phyloP scores from a whole-genome alignment of 1,284 basidiomycete species.

The Takashimella koratensis region DNA sequence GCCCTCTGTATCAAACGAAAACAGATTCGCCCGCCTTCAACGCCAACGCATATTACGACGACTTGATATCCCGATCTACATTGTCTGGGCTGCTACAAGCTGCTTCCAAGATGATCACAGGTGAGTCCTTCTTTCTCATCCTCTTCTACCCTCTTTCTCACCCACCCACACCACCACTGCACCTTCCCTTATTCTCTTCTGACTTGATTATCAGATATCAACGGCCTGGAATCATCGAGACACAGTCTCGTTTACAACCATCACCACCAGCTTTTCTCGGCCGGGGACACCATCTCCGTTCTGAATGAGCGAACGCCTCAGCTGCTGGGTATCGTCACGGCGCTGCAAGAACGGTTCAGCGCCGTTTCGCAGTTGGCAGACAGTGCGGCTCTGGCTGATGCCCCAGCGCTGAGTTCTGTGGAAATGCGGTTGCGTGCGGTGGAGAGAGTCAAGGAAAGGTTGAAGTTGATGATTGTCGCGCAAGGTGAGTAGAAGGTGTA shows the following conservation, averaged over 20 bases:
- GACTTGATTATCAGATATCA: conserved; percentile 39
- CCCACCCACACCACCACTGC: too few relatives aligned
- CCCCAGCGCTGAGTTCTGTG: not conserved
- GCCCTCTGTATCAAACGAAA: too few relatives aligned
- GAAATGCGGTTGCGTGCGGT: conserved; percentile 5
- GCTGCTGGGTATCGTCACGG: conserved; percentile 43
- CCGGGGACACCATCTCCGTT: conserved; percentile 45
- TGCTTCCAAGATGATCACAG: conserved; percentile 30
- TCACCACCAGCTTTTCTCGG: conserved; percentile 49
- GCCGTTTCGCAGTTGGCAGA: conserved; percentile 46
- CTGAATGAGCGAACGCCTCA: conserved; percentile 48
- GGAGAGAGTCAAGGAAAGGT: conserved; percentile 15
- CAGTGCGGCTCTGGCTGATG: conserved; percentile 31
- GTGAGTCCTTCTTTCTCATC: conserved; percentile 16
- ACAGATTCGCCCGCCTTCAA: conserved; percentile 36
- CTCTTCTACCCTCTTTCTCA: not conserved
- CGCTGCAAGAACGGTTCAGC: conserved; percentile 45
- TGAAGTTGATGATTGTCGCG: conserved; percentile 33
- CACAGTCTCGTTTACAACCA: conserved; percentile 49
- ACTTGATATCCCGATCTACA: conserved; percentile 32
- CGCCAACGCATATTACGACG: conserved; percentile 40
- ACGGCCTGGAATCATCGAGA: conserved; percentile 40
- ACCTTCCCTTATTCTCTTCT: too few relatives aligned
- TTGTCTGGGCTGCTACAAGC: conserved; percentile 38
- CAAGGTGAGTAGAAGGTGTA: conserved; percentile 20